Evolutionary conservation across 768 basidiomycete genomes (phyloP).

Genomic region (Naganishia onofrii): DNA sequence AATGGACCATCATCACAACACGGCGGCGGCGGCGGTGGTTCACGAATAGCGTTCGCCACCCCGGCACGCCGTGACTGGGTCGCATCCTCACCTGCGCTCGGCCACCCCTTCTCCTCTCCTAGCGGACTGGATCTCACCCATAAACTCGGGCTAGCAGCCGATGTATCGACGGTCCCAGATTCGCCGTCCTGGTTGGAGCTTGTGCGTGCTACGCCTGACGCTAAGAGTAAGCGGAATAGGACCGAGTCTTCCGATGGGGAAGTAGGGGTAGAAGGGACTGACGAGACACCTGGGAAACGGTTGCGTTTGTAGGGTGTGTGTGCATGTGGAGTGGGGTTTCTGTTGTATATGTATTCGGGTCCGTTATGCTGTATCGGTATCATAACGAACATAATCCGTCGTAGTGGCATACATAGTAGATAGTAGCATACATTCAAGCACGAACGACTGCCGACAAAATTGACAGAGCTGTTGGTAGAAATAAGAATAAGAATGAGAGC

Average conservation of each 20-base stretch:
- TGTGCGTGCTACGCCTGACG: constrained; percentile 31
- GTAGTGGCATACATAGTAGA: too few relatives aligned
- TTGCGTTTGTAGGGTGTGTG: constrained; percentile 15
- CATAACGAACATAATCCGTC: too few relatives aligned
- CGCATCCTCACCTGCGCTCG: constrained; percentile 23
- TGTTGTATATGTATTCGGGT: neutral
- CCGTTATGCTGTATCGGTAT: neutral
- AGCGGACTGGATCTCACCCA: constrained; percentile 32
- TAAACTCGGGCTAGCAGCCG: constrained; percentile 31
- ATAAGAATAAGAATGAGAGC: too few relatives aligned
- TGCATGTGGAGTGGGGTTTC: neutral
- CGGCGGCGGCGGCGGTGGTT: too few relatives aligned
- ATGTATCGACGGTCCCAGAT: constrained; percentile 27
- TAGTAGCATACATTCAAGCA: too few relatives aligned
- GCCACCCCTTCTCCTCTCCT: constrained; percentile 29
- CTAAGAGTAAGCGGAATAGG: constrained; percentile 8
- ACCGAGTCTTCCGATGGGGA: constrained; percentile 23
- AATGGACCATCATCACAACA: neutral
- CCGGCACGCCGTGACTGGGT: constrained; percentile 26
- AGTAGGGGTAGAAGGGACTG: neutral
- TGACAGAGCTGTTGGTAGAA: too few relatives aligned
- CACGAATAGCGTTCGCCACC: constrained; percentile 11
- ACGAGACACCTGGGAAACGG: constrained; percentile 25
- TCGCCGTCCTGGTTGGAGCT: constrained; percentile 32
- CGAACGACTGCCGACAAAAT: too few relatives aligned